Conservation (phyloP, 208 protist species). For the Porcisia deanei region DNA sequence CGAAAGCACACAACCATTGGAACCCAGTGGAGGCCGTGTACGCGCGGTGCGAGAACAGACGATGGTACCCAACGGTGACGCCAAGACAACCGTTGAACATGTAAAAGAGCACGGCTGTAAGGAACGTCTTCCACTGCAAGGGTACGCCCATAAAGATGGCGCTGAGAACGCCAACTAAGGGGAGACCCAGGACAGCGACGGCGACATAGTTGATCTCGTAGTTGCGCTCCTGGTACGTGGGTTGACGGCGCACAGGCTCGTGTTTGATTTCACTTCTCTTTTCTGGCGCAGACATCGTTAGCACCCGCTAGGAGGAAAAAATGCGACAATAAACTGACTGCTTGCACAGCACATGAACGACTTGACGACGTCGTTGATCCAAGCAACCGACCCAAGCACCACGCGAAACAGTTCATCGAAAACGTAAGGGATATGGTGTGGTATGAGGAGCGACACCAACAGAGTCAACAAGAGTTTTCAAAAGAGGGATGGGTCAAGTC, state of each 20-base stretch:
- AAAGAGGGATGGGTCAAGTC: background rate
- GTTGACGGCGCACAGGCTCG: slow-evolving; percentile 44
- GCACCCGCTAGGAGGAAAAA: background rate
- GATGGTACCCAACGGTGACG: slow-evolving; percentile 91
- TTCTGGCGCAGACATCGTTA: slow-evolving; percentile 22
- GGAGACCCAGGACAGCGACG: slow-evolving; percentile 59
- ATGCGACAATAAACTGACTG: background rate
- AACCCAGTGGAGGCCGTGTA: slow-evolving; percentile 65
- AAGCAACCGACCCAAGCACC: background rate
- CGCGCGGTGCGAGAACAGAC: slow-evolving; percentile 88
- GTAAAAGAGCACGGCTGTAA: slow-evolving; percentile 67
- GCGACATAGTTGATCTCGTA: slow-evolving; percentile 86
- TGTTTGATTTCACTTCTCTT: slow-evolving; percentile 29
- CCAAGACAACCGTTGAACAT: slow-evolving; percentile 87
- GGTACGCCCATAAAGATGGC: slow-evolving; percentile 50
- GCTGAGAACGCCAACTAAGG: slow-evolving; percentile 34
- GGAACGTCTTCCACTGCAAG: slow-evolving; percentile 73
- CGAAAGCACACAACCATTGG: slow-evolving; percentile 77
- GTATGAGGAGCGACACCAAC: background rate
- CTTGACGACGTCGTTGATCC: background rate
- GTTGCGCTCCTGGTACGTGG: slow-evolving; percentile 60
- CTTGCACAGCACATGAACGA: background rate
- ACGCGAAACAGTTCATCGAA: background rate
- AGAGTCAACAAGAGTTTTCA: background rate
- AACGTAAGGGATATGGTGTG: background rate